Percentiles rank a stretch among this genome's conserved stretches.
phyloP scores from a whole-genome alignment of 2,329 filamentous ascomycete genomes.

The Trichoderma simmonsii region DNA sequence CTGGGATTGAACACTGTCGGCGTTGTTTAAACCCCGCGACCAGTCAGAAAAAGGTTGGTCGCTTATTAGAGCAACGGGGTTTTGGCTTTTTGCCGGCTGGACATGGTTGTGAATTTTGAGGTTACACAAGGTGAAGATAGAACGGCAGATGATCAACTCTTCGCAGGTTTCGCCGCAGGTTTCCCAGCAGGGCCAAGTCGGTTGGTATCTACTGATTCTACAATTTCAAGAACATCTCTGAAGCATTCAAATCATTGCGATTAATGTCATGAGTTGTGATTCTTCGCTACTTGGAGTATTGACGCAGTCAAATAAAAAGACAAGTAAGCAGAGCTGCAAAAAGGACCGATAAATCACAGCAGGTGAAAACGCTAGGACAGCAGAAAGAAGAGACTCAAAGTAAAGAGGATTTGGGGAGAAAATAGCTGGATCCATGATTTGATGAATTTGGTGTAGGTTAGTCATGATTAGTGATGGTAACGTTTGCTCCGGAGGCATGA shows the following conservation, averaged over 20 bases:
- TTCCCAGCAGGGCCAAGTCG: background rate
- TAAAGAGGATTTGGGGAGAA: background rate
- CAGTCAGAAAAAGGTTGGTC: background rate
- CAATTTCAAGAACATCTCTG: too few species aligned
- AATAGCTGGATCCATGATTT: background rate
- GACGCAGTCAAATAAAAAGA: background rate
- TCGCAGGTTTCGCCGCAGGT: fast-evolving
- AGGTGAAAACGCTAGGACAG: background rate
- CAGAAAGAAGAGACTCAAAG: background rate
- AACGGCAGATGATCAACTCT: background rate
- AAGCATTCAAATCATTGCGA: too few species aligned
- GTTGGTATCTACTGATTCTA: background rate
- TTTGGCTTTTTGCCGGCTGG: background rate
- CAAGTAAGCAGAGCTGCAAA: background rate
- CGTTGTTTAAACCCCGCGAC: background rate
- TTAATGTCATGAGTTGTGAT: too few species aligned
- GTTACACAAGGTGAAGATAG: background rate
- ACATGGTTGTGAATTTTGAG: background rate
- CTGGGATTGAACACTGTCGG: background rate
- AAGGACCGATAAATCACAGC: background rate
- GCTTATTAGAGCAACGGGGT: background rate
- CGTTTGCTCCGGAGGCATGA: background rate
- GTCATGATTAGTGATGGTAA: background rate
- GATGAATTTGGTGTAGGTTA: background rate
- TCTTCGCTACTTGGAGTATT: background rate